Evolutionary conservation across 345 rosid genomes (phyloP).

Genomic region (Theobroma cacao): DNA sequence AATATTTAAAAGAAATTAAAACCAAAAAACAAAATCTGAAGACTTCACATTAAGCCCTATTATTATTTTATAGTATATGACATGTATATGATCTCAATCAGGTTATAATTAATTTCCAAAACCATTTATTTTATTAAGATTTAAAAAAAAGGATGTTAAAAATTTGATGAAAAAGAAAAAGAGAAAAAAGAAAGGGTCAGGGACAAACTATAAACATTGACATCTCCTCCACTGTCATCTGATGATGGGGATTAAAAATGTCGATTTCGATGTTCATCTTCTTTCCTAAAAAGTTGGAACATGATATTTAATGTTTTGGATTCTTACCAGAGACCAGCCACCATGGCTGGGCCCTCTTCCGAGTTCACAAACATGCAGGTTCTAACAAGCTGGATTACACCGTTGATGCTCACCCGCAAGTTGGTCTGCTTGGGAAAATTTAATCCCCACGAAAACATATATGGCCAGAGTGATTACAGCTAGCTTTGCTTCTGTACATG

Average conservation of each 20-base stretch:
- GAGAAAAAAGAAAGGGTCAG: neutral
- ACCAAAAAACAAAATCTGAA: neutral
- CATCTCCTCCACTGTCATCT: neutral
- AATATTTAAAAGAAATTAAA: neutral
- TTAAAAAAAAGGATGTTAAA: no score
- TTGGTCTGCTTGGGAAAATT: neutral
- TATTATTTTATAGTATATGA: neutral
- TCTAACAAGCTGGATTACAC: neutral
- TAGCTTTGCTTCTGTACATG: neutral
- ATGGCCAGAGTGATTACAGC: neutral
- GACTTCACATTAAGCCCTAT: neutral
- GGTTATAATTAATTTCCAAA: neutral
- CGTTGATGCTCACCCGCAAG: neutral
- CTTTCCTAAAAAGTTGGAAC: slow-evolving; percentile 32
- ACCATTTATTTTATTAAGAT: neutral
- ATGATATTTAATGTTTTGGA: slow-evolving; percentile 19
- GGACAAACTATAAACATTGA: neutral
- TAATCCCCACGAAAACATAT: neutral
- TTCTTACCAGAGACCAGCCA: neutral
- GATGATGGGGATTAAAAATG: slow-evolving; percentile 5
- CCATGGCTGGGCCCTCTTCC: neutral
- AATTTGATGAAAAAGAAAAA: no score
- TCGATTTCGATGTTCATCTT: slow-evolving; percentile 23
- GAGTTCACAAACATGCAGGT: neutral
- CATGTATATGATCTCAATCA: neutral